phyloP scores from a whole-genome alignment of 805 yeast genomes.

The Zygotorulaspora florentina region DNA sequence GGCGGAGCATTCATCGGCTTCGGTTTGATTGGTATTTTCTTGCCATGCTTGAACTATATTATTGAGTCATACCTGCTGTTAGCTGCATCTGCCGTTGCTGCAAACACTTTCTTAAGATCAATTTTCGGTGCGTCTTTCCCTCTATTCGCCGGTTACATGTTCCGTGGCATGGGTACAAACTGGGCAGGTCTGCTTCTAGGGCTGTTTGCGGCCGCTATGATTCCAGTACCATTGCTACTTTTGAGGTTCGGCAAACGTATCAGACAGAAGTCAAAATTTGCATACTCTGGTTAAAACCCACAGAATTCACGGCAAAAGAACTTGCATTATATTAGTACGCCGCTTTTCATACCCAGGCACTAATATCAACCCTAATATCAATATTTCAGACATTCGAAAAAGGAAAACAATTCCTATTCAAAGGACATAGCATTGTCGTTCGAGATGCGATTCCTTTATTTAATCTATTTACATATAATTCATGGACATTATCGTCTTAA shows the following conservation, averaged over 20 bases:
- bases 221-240: slow-evolving; percentile 68
- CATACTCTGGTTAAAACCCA: slow-evolving; percentile 31
- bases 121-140: slow-evolving; percentile 68
- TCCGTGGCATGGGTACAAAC: slow-evolving; percentile 59
- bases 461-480: no score
- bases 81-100: slow-evolving; percentile 79
- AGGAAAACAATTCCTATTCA: no score
- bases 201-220: slow-evolving; percentile 49
- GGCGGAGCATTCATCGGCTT: slow-evolving; percentile 63
- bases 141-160: slow-evolving; percentile 68
- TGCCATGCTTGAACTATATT: slow-evolving; percentile 66
- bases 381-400: no score
- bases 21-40: slow-evolving; percentile 64
- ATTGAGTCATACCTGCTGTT: slow-evolving; percentile 64
- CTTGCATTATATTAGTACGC: not conserved
- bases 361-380: not conserved
- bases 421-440: no score
- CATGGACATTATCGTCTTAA: no score
- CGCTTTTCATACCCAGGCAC: not conserved
- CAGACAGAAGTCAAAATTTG: slow-evolving; percentile 56
- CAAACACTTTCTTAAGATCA: slow-evolving; percentile 66
- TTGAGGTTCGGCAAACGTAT: slow-evolving; percentile 52
- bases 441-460: no score
- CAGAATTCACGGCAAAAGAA: no score
- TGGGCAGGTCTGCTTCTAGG: slow-evolving; percentile 80